Evolutionary conservation across 441 rosid genomes (phyloP), one percentile per base, ranked within the genome.

Genomic region (Erodium trifolium): DNA sequence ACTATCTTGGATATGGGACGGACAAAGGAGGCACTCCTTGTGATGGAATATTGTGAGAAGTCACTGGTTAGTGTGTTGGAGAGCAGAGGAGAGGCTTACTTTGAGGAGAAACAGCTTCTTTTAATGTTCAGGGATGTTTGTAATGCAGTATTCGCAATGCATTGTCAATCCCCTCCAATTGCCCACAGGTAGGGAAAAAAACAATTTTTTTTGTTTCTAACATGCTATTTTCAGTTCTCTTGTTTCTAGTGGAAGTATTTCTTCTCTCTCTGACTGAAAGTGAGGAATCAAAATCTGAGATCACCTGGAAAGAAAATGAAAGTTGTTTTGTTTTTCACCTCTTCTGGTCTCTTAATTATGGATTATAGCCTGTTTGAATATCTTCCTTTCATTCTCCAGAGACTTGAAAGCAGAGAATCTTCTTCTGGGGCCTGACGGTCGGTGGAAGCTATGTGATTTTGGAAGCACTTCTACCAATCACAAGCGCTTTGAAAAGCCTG

Each of bases 81-180:
- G 81, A 79, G 68, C 72, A 85, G 97, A 77, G 97, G 99, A 16
- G 78, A 85, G 70, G 96, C 84, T 63, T 86, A 80, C 77, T 91
- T 85, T 75, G 96, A 91, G 72, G 97, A 94, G 82, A 87, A 86
- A 74, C 96, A 91, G 79, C 85, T 80, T 67, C 88, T 88, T 70
- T 39, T 70, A 19, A 81, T 90, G 37, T 88, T 91, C 73, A 88
- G 93, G 80, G 96, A 94, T 80, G 86, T 86, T 53, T 94, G 97
- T 45, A 90, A 91, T 80, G 97, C 97, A n/a, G 93, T 94, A 63
- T 94, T 83, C 76, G 97, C 96, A 1, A 87, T 94, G 99, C 99
- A 94, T 77, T 84, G 86, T 71, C 97, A 86, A 60, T 80, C 91
- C 55, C 97, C 92, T 13, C 94, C 93, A 10, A 77, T 91, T 67